Conservation (phyloP, 768 basidiomycete species). For the Boletus rubropictus region DNA sequence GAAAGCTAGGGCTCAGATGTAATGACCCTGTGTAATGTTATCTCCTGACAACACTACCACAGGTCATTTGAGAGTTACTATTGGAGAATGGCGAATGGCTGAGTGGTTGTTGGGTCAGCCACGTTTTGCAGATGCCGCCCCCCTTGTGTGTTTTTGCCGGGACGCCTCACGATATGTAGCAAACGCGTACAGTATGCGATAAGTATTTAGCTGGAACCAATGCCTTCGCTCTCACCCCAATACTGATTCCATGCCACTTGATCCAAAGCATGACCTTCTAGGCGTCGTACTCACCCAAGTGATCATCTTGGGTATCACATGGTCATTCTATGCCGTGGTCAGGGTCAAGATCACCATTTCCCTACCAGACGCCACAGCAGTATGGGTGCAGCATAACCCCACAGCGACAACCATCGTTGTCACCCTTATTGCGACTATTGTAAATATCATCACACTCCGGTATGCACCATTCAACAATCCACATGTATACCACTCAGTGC, state of each 20-base stretch:
- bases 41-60: no score
- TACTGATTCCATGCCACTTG: not conserved
- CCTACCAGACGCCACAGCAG: not conserved
- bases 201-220: not conserved
- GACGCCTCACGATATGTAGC: not conserved
- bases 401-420: not conserved
- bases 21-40: no score
- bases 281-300: not conserved
- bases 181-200: not conserved
- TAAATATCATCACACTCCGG: not conserved
- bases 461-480: not conserved
- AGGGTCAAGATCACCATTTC: not conserved
- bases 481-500: not conserved
- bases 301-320: not conserved
- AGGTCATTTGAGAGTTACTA: no score
- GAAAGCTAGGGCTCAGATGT: no score
- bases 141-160: no score
- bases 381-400: not conserved
- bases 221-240: not conserved
- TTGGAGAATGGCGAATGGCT: no score
- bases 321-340: not conserved
- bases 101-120: no score
- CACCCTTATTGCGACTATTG: not conserved
- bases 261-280: not conserved
- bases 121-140: no score